phyloP scores from a whole-genome alignment of 2,329 filamentous ascomycete genomes.

The Coleophoma crateriformis region DNA sequence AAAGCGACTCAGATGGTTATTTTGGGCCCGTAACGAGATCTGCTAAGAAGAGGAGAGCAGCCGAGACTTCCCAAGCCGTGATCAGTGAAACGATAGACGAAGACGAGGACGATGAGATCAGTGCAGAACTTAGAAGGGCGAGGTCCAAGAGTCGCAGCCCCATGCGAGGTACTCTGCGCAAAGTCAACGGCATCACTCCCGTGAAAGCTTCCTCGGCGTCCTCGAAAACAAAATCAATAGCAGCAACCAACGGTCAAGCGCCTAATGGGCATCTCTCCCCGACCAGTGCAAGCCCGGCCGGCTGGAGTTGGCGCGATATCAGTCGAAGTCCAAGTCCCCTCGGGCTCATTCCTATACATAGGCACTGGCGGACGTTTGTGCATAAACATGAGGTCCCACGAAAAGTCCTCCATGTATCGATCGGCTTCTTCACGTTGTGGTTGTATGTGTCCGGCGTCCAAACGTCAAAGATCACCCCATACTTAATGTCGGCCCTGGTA shows the following conservation, averaged over 20 bases:
- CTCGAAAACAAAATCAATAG: conserved; percentile 24
- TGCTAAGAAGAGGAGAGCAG: conserved; percentile 53
- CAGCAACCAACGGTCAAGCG: conserved; percentile 29
- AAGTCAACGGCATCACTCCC: conserved; percentile 46
- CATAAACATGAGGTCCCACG: conserved; percentile 97
- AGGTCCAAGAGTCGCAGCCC: conserved; percentile 26
- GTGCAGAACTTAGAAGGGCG: conserved; percentile 22
- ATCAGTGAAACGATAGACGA: conserved; percentile 45
- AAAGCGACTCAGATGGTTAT: conserved; percentile 53
- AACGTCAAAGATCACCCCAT: conserved; percentile 72
- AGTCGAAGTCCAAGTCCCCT: conserved; percentile 89
- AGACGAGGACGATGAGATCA: conserved; percentile 30
- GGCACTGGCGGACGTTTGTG: conserved; percentile 84
- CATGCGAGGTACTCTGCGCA: conserved; percentile 32
- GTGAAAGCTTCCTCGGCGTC: conserved; percentile 38
- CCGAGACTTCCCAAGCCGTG: conserved; percentile 42
- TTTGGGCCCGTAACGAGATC: conserved; percentile 74
- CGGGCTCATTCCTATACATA: conserved; percentile 90
- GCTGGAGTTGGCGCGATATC: conserved; percentile 80
- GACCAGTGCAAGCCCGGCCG: conserved; percentile 44
- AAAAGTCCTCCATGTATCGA: conserved; percentile 90
- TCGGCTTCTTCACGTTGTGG: conserved; percentile 87
- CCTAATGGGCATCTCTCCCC: conserved; percentile 69
- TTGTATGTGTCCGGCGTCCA: conserved; percentile 79
- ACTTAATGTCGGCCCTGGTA: conserved; percentile 72